A percentile compares a stretch with the other conserved stretches of the same genome.
These are phyloP conservation scores for Rhodotorula babjevae DNA, from an alignment of 768 basidiomycete species.

Conservation along the genomic window DNA sequence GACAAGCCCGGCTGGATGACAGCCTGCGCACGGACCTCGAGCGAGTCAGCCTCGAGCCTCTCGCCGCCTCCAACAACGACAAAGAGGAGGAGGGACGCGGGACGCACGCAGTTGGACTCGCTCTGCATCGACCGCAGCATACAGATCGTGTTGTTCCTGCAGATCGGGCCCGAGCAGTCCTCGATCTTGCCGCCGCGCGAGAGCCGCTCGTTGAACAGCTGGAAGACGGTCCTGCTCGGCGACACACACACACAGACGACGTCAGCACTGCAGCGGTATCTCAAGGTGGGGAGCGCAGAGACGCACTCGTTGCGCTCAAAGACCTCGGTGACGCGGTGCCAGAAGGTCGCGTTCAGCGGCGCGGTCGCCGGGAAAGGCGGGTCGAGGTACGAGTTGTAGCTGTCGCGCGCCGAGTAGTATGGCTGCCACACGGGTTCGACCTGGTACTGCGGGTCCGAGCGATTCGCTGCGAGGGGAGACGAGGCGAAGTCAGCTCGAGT, in stretches of 20 bases:
- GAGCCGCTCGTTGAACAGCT: constrained; percentile 53
- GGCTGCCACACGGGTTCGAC: constrained; percentile 50
- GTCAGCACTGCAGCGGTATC: no score
- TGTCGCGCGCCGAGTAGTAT: constrained; percentile 58
- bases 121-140: constrained; percentile 51
- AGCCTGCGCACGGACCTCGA: constrained; percentile 2
- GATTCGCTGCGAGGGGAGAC: constrained; percentile 3
- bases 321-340: constrained; percentile 59
- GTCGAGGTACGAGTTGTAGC: constrained; percentile 50
- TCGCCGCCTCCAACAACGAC: neutral
- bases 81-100: neutral
- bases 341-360: constrained; percentile 56
- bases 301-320: constrained; percentile 31
- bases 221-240: constrained; percentile 18
- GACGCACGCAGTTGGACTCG: constrained; percentile 32
- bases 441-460: constrained; percentile 47
- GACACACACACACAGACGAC: neutral
- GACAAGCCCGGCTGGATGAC: constrained; percentile 27
- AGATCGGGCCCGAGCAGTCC: constrained; percentile 47
- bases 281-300: no score
- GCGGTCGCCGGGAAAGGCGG: constrained; percentile 43
- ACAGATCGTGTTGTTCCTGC: constrained; percentile 52
- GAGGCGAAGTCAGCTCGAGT: constrained; percentile 43
- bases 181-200: constrained; percentile 50
- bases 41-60: no score